phyloP scores from a whole-genome alignment of 1,284 basidiomycete genomes.

The Malassezia restricta region DNA sequence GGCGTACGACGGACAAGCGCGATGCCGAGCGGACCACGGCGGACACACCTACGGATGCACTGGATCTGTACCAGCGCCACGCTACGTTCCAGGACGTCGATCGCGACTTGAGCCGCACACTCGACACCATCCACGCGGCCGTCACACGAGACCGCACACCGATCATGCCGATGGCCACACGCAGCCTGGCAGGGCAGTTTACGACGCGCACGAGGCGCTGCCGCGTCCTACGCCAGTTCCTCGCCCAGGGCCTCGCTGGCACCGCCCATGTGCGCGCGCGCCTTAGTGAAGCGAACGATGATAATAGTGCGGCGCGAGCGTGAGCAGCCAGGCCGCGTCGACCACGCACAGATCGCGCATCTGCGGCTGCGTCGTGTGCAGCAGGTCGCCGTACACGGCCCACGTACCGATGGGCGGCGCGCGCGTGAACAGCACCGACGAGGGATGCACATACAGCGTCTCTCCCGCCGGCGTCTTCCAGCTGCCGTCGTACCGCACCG shows the following conservation, averaged over 20 bases:
- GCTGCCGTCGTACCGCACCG: constrained; percentile 82
- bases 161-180: constrained; percentile 29
- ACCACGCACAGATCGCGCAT: constrained; percentile 52
- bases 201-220: constrained; percentile 29
- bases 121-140: constrained; percentile 26
- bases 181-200: constrained; percentile 28
- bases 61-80: constrained; percentile 28
- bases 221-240: constrained; percentile 27
- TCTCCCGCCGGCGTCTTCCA: constrained; percentile 68
- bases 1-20: constrained; percentile 14
- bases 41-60: constrained; percentile 12
- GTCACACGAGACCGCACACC: constrained; percentile 26
- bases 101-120: constrained; percentile 20
- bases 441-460: constrained; percentile 71
- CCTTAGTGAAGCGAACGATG: not conserved
- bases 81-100: constrained; percentile 37
- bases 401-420: constrained; percentile 68
- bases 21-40: not conserved
- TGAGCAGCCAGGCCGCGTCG: constrained; percentile 49
- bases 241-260: constrained; percentile 27
- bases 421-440: constrained; percentile 83
- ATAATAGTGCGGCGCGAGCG: constrained; percentile 44
- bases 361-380: constrained; percentile 77
- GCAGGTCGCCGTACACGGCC: constrained; percentile 89
- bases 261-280: constrained; percentile 10